phyloP scores from a whole-genome alignment of 2,329 filamentous ascomycete species.

The Leptographium flavum region DNA sequence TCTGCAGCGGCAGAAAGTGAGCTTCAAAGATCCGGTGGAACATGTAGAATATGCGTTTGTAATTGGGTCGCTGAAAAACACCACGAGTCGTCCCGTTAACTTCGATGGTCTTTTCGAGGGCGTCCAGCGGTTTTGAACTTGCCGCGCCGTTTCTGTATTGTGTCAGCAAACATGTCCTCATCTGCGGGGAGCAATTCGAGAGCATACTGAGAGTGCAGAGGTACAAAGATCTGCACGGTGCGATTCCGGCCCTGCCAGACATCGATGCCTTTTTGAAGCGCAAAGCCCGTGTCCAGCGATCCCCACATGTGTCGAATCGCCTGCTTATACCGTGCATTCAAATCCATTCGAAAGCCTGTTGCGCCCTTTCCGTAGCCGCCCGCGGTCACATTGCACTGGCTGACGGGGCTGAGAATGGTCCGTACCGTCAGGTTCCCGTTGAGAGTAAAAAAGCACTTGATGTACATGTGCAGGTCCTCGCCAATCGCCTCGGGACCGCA shows the following conservation, averaged over 20 bases:
- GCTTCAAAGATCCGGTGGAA: slow-evolving; percentile 59
- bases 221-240: slow-evolving; percentile 38
- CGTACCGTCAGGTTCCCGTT: slow-evolving; percentile 53
- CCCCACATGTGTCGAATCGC: slow-evolving; percentile 67
- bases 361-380: slow-evolving; percentile 38
- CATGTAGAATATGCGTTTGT: slow-evolving; percentile 41
- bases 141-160: slow-evolving; percentile 24
- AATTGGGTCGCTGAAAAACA: slow-evolving; percentile 35
- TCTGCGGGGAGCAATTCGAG: slow-evolving; percentile 9
- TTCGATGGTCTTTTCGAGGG: slow-evolving; percentile 30
- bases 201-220: slow-evolving; percentile 26
- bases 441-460: slow-evolving; percentile 64
- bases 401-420: slow-evolving; percentile 53
- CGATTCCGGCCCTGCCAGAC: slow-evolving; percentile 44
- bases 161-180: neutral
- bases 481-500: slow-evolving; percentile 57
- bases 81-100: slow-evolving; percentile 41
- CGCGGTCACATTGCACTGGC: slow-evolving; percentile 57
- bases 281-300: slow-evolving; percentile 53
- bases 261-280: slow-evolving; percentile 41
- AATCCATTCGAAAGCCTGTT: slow-evolving; percentile 39
- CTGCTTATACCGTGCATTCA: slow-evolving; percentile 55
- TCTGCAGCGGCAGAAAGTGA: slow-evolving; percentile 56
- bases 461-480: slow-evolving; percentile 64
- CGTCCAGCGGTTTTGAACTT: slow-evolving; percentile 24